Conservation (phyloP, 768 basidiomycete genomes). For the Lepiota venenata region DNA sequence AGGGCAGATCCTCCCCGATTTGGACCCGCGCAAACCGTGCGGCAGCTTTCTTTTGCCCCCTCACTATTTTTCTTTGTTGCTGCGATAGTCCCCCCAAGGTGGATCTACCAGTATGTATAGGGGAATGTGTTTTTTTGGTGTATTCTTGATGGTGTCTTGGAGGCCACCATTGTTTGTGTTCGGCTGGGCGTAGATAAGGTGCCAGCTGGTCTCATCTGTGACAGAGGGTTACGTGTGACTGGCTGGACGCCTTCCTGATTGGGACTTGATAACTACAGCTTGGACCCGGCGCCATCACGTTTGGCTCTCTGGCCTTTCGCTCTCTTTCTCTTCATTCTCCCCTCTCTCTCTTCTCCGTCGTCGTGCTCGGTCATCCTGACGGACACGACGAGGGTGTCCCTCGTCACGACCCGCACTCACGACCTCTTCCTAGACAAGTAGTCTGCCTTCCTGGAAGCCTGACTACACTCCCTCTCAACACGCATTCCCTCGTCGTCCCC, state of each 20-base stretch:
- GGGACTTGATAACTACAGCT: constrained; percentile 16
- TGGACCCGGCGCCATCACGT: constrained; percentile 15
- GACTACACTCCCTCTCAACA: constrained; percentile 11
- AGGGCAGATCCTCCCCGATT: constrained; percentile 22
- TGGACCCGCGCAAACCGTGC: constrained; percentile 13
- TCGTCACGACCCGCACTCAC: constrained; percentile 45
- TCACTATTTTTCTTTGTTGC: background rate
- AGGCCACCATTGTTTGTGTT: background rate
- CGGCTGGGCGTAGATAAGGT: background rate
- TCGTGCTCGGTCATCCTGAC: constrained; percentile 38
- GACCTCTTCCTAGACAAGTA: constrained; percentile 23
- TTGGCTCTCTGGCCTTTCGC: constrained; percentile 23
- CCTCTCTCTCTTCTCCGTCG: constrained; percentile 26
- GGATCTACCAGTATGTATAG: background rate
- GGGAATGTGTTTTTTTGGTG: background rate
- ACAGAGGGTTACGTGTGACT: constrained; percentile 9
- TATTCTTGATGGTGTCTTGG: background rate
- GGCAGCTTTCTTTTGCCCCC: constrained; percentile 6
- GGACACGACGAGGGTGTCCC: constrained; percentile 18
- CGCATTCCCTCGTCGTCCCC: constrained; percentile 16
- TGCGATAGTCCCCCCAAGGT: constrained; percentile 1
- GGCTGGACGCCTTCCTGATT: constrained; percentile 13
- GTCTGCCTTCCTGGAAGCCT: constrained; percentile 17
- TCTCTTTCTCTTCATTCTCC: constrained; percentile 26
- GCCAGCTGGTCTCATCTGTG: background rate